Evolutionary conservation across 106 monocot genomes (phyloP), one percentile per base, ranked within the genome.

Genomic region (Platanthera zijinensis): DNA sequence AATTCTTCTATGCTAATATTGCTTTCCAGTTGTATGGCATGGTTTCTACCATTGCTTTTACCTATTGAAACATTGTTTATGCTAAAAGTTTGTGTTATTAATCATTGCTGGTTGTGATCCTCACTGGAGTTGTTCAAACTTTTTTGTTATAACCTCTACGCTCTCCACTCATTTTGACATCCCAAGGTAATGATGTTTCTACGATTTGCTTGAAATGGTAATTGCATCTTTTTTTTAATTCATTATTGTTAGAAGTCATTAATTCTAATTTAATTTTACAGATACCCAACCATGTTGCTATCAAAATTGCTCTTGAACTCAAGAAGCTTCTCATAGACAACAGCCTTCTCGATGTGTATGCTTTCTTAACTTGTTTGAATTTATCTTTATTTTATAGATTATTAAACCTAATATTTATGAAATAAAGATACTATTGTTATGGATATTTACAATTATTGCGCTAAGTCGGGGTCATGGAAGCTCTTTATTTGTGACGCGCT

Each of bases 311-410:
- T 52, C 88, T 97, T 54, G 97, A 97, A 74, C 94, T 97, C 19
- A 97, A 97, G 76, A 97, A 94, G 86, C 81, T 97, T 76, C 94
- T 97, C 39, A 84, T 97, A 63, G 97, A 97, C 85, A 97, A 97
- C 89, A 97, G 97, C 74, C 97, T 97, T 71, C 94, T 97, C 74
- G 97, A 97, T 85, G 97, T 97, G 97, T 97, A 97, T 48, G 93
- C 72, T 80, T 49, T 74, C 46, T n/a, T 12, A 66, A 66, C 28
- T 62, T 64, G 57, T 10, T 56, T 69, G 14, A 10, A 0, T 46
- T 15, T 53, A 17, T 25, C 8, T 62, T 10, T 50, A 17, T 22
- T 48, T 28, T 46, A 15, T 70, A 32, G 12, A 9, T n/a, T 69
- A 63, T 63, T 66, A 25, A 32, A 32, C 32, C 9, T 12, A 66